phyloP scores from a whole-genome alignment of 2,329 filamentous ascomycete species.

The Cordyceps militaris region DNA sequence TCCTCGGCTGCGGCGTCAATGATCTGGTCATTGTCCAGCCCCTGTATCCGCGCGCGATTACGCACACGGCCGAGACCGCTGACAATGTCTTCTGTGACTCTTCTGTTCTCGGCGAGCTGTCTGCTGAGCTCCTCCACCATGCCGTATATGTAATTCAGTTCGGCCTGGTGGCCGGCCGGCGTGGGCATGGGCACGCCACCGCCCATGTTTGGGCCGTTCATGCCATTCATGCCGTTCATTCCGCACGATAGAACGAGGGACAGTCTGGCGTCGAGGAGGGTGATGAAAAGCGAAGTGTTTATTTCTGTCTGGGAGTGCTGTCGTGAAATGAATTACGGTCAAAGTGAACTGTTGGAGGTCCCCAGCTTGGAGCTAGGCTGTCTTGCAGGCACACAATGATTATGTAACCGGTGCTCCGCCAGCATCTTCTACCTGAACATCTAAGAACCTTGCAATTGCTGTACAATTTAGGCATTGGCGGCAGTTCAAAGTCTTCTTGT shows the following conservation, averaged over 20 bases:
- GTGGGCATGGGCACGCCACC: slow-evolving; percentile 47
- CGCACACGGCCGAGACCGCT: slow-evolving; percentile 56
- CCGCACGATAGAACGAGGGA: neutral
- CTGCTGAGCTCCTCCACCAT: slow-evolving; percentile 62
- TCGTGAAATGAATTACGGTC: neutral
- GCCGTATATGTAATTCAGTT: slow-evolving; percentile 60
- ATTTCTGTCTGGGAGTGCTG: neutral
- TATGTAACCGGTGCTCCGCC: neutral
- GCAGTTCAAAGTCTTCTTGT: too few relatives aligned
- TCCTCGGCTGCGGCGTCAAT: slow-evolving; percentile 49
- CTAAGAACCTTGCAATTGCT: too few relatives aligned
- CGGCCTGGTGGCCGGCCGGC: slow-evolving; percentile 60
- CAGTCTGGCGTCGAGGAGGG: too few relatives aligned
- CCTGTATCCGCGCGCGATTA: slow-evolving; percentile 44
- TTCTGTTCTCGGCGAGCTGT: slow-evolving; percentile 54
- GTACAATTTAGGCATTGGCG: too few relatives aligned
- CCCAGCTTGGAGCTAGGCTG: neutral
- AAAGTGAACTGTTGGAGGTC: neutral
- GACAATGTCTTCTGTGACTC: slow-evolving; percentile 57
- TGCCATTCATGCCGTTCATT: slow-evolving; percentile 37
- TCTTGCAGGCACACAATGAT: neutral
- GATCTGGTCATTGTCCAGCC: slow-evolving; percentile 51
- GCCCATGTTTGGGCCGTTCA: slow-evolving; percentile 42
- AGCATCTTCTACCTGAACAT: too few relatives aligned
- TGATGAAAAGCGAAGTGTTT: neutral